Conservation (phyloP, 1,284 basidiomycete species). For the Pseudozyma tsukubaensis region DNA sequence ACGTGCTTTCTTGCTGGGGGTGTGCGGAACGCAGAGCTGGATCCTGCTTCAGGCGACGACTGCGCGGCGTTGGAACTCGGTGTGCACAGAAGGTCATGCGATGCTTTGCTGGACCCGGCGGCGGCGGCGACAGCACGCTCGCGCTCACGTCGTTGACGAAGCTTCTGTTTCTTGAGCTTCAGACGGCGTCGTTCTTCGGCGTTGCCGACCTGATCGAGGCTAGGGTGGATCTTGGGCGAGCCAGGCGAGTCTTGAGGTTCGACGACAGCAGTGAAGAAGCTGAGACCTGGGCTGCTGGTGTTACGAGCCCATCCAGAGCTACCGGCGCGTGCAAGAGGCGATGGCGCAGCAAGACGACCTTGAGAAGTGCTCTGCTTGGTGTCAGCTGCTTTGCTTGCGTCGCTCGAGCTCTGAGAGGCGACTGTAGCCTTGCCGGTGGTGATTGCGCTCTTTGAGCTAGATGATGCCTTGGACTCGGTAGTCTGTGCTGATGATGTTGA, state of each 20-base stretch:
- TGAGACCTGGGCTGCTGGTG: conserved; percentile 50
- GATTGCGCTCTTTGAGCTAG: conserved; percentile 3
- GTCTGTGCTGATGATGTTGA: conserved; percentile 14
- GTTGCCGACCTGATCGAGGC: conserved; percentile 56
- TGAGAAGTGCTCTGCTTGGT: conserved; percentile 13
- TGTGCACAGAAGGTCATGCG: conserved; percentile 27
- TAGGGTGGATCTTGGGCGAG: conserved; percentile 38
- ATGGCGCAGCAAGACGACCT: conserved; percentile 30
- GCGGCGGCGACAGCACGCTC: conserved; percentile 22
- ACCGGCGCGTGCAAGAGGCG: conserved; percentile 23
- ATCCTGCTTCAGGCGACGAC: conserved; percentile 32
- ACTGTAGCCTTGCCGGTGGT: conserved; percentile 2
- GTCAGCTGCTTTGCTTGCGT: conserved; percentile 16
- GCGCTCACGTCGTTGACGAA: conserved; percentile 38
- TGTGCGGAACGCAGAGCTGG: conserved; percentile 31
- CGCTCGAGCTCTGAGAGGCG: neutral
- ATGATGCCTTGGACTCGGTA: conserved; percentile 8
- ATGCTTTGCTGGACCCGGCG: conserved; percentile 10
- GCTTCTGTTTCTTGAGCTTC: conserved; percentile 54
- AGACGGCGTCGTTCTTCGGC: conserved; percentile 55
- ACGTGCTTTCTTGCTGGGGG: conserved; percentile 27
- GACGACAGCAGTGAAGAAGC: conserved; percentile 58
- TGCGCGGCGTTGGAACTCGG: conserved; percentile 30
- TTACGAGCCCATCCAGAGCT: conserved; percentile 35
- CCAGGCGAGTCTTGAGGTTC: conserved; percentile 33